Percentiles rank a stretch among this genome's conserved stretches.
phyloP scores from a whole-genome alignment of 345 rosid genomes.

The Cardamine occulta region DNA sequence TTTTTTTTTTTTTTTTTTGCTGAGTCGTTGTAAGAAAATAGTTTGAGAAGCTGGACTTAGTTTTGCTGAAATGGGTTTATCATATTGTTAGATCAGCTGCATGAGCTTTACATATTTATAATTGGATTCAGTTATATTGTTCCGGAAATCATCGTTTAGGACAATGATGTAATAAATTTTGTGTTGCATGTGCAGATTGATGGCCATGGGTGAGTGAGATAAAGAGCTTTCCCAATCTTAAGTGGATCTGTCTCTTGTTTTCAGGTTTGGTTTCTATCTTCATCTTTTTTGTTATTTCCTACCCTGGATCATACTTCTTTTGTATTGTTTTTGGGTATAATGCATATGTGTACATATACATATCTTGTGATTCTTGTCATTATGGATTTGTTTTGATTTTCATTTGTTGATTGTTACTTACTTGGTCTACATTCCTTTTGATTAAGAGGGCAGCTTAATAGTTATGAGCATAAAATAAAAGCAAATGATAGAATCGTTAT shows the following conservation, averaged over 20 bases:
- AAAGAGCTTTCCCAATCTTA: background rate
- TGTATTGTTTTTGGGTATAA: background rate
- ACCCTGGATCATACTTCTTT: background rate
- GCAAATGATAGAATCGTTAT: background rate
- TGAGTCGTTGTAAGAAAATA: background rate
- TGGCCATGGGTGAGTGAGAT: background rate
- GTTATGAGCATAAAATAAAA: constrained; percentile 27
- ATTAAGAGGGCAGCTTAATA: background rate
- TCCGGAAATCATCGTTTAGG: background rate
- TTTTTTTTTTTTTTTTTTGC: background rate
- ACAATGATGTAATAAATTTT: background rate
- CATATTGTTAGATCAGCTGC: constrained; percentile 26
- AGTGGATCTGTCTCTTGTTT: constrained; percentile 26
- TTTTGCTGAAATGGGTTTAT: background rate
- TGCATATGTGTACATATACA: background rate
- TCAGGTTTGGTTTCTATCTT: constrained; percentile 26
- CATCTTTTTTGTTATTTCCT: background rate
- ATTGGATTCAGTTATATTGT: constrained; percentile 18
- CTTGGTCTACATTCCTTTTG: background rate
- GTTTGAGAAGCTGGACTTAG: background rate
- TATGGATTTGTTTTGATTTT: background rate
- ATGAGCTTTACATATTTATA: background rate
- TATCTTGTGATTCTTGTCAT: constrained; percentile 10
- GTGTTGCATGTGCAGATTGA: constrained; percentile 38
- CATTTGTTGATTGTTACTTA: constrained; percentile 4